Percentiles rank a stretch among this genome's conserved stretches.
Evolutionary conservation across 2,329 filamentous ascomycete genomes (phyloP).

Genomic region (Fusarium virguliforme): DNA sequence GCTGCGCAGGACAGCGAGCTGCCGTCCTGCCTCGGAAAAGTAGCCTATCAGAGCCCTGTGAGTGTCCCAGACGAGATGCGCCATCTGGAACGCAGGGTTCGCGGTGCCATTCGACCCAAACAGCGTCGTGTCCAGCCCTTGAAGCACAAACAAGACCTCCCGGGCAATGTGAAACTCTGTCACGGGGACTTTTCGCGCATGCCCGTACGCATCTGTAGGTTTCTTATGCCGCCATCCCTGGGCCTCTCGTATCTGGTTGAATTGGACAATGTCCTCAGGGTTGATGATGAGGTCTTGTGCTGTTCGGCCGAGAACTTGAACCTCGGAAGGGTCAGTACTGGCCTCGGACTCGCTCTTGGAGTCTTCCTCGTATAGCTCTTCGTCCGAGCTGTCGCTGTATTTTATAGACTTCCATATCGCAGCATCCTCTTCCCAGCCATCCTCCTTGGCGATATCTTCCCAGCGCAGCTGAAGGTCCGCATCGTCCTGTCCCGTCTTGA

Average conservation of each 20-base stretch:
- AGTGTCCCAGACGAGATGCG: conserved; percentile 66
- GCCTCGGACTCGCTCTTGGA: conserved; percentile 58
- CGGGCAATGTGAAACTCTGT: conserved; percentile 82
- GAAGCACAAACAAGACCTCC: conserved; percentile 88
- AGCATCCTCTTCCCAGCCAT: conserved; percentile 78
- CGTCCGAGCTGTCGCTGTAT: conserved; percentile 78
- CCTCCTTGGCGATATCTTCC: conserved; percentile 84
- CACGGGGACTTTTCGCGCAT: conserved; percentile 63
- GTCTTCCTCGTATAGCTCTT: conserved; percentile 55
- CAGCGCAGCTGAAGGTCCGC: conserved; percentile 74
- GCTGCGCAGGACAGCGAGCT: conserved; percentile 62
- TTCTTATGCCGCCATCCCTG: conserved; percentile 58
- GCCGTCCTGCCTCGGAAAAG: conserved; percentile 65
- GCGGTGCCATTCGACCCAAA: conserved; percentile 68
- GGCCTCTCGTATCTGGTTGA: conserved; percentile 53
- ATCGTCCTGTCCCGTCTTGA: conserved; percentile 62
- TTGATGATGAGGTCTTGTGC: conserved; percentile 57
- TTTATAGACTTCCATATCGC: conserved; percentile 81
- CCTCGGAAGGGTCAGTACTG: conserved; percentile 53
- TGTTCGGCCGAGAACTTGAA: conserved; percentile 43
- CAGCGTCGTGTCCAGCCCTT: conserved; percentile 81
- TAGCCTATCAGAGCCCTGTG: conserved; percentile 65
- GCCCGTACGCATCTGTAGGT: conserved; percentile 54
- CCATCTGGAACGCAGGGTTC: conserved; percentile 62
- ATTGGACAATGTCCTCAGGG: conserved; percentile 53